phyloP scores from a whole-genome alignment of 306 rosid species.

The Sechiopsis laciniata region DNA sequence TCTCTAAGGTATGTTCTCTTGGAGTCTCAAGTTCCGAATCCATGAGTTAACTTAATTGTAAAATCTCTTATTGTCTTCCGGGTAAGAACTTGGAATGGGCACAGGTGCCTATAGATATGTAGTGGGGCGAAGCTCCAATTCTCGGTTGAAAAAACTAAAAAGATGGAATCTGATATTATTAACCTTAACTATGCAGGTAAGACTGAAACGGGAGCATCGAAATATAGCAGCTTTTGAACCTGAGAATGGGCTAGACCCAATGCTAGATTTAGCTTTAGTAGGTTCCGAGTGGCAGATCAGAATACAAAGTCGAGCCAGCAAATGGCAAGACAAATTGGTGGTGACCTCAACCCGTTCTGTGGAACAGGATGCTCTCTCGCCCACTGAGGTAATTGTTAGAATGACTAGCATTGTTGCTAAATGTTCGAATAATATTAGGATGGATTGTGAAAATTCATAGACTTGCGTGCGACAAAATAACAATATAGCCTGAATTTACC shows the following conservation, averaged over 20 bases:
- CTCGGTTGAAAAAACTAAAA: background rate
- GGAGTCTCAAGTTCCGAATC: too few relatives aligned
- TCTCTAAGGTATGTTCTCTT: too few relatives aligned
- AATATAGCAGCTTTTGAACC: constrained; percentile 90
- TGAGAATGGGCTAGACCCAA: constrained; percentile 81
- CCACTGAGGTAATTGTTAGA: constrained; percentile 56
- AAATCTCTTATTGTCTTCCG: too few relatives aligned
- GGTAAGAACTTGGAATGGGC: too few relatives aligned
- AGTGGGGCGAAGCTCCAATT: too few relatives aligned
- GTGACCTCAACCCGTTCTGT: constrained; percentile 85
- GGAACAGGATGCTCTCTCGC: constrained; percentile 74
- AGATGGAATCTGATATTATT: background rate
- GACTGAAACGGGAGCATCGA: constrained; percentile 76
- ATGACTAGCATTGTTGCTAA: background rate
- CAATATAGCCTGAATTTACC: background rate
- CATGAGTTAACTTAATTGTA: too few relatives aligned
- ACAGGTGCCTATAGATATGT: too few relatives aligned
- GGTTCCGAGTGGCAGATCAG: constrained; percentile 82
- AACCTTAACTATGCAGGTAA: constrained; percentile 50
- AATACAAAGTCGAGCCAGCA: constrained; percentile 81
- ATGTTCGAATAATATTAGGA: background rate
- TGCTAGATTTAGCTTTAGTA: constrained; percentile 84
- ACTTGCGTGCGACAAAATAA: background rate
- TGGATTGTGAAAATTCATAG: constrained; percentile 2
- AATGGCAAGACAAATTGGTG: constrained; percentile 84